These are phyloP conservation scores for Scutellaria baicalensis DNA, from an alignment of 257 asterid species.

Conservation along the genomic window DNA sequence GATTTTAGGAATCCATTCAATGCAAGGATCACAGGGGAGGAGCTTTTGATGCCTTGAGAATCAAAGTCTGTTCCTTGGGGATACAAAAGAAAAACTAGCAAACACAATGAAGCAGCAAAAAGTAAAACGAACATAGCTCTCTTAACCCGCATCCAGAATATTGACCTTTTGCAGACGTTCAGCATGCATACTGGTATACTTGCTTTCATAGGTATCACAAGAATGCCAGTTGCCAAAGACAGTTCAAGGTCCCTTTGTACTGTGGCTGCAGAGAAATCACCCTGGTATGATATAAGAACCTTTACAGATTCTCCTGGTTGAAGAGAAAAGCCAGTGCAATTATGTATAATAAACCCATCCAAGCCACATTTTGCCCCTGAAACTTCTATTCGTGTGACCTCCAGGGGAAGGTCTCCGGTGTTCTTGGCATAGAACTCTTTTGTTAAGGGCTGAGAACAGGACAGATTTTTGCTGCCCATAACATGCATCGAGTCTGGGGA, in stretches of 20 bases:
- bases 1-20: background rate
- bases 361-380: conserved; percentile 76
- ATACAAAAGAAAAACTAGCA: conserved; percentile 34
- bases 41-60: conserved; percentile 23
- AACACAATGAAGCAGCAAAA: conserved; percentile 32
- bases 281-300: conserved; percentile 52
- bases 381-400: conserved; percentile 46
- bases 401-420: conserved; percentile 71
- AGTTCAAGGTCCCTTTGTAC: conserved; percentile 72
- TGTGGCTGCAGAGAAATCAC: conserved; percentile 59
- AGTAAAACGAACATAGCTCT: conserved; percentile 29
- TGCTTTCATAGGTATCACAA: conserved; percentile 86
- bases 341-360: conserved; percentile 60
- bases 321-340: conserved; percentile 60
- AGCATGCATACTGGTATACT: conserved; percentile 51
- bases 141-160: conserved; percentile 53
- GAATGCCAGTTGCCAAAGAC: conserved; percentile 50
- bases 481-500: conserved; percentile 29
- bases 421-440: conserved; percentile 78
- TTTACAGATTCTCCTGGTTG: conserved; percentile 67
- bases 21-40: conserved; percentile 13
- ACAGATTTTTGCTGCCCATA: conserved; percentile 22
- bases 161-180: conserved; percentile 51
- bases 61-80: conserved; percentile 28
- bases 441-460: conserved; percentile 46